Conservation (phyloP, 164 flowering plant species). For the Aristolochia fimbriata region DNA sequence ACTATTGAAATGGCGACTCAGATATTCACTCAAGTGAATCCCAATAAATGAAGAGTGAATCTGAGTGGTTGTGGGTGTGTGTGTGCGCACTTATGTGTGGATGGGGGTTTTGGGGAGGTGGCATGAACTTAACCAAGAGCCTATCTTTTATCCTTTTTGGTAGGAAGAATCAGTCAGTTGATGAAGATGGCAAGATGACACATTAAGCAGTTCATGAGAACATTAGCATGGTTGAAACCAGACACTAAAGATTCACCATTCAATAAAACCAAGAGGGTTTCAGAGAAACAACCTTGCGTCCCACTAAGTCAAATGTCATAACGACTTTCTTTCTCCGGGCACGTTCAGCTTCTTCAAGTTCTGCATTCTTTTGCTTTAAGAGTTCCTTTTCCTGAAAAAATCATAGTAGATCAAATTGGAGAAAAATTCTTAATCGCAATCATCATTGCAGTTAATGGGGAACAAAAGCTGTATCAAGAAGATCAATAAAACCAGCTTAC, state of each 20-base stretch:
- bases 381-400: conserved; percentile 74
- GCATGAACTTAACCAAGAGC: background rate
- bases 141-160: background rate
- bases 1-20: background rate
- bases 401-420: background rate
- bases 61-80: background rate
- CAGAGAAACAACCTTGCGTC: conserved; percentile 69
- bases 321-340: conserved; percentile 69
- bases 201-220: background rate
- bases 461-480: background rate
- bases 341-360: conserved; percentile 74
- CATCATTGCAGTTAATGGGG: background rate
- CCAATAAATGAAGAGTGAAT: background rate
- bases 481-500: background rate
- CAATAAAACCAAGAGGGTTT: background rate
- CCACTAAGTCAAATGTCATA: conserved; percentile 85
- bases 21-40: background rate
- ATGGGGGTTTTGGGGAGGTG: no score
- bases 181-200: background rate
- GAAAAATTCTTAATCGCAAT: background rate
- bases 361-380: conserved; percentile 64
- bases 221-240: background rate
- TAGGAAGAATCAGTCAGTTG: background rate
- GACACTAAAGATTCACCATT: background rate
- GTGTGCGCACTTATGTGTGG: no score